Conservation (phyloP, 805 yeast genomes). For the Myxozyma nipponensis region DNA sequence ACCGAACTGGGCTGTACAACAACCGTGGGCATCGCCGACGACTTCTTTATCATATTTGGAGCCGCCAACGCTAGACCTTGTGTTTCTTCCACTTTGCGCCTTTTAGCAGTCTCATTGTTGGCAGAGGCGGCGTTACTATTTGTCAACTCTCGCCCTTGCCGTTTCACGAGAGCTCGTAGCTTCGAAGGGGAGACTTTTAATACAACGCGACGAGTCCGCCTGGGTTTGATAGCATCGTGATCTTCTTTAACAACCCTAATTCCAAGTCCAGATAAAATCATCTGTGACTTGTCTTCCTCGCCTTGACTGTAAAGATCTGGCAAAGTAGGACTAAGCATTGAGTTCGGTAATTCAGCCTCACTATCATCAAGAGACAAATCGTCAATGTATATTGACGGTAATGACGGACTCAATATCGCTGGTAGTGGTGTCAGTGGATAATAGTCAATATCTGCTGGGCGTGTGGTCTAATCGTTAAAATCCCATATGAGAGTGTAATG, state of each 20-base stretch:
- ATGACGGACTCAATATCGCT: conserved; percentile 40
- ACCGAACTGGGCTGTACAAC: neutral
- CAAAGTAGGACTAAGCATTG: conserved; percentile 41
- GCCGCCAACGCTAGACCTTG: too few relatives aligned
- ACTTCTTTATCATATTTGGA: too few relatives aligned
- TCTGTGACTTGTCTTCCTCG: neutral
- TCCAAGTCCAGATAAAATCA: conserved; percentile 4
- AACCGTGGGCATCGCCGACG: too few relatives aligned
- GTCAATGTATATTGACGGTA: conserved; percentile 31
- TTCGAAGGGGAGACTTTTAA: neutral
- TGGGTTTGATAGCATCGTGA: too few relatives aligned
- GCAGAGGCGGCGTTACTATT: too few relatives aligned
- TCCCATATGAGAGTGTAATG: neutral
- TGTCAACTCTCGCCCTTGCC: too few relatives aligned
- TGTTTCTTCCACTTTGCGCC: too few relatives aligned
- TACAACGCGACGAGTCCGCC: neutral
- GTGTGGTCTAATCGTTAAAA: neutral
- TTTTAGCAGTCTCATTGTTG: too few relatives aligned
- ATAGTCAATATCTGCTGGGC: conserved; percentile 9
- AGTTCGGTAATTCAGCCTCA: conserved; percentile 30
- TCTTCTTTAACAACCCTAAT: conserved; percentile 4
- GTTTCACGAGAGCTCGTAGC: neutral
- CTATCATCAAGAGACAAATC: neutral
- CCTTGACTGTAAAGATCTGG: conserved; percentile 36
- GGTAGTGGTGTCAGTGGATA: conserved; percentile 31